phyloP scores from a whole-genome alignment of 192 early-diverging fungal genomes.

The Podila minutissima region DNA sequence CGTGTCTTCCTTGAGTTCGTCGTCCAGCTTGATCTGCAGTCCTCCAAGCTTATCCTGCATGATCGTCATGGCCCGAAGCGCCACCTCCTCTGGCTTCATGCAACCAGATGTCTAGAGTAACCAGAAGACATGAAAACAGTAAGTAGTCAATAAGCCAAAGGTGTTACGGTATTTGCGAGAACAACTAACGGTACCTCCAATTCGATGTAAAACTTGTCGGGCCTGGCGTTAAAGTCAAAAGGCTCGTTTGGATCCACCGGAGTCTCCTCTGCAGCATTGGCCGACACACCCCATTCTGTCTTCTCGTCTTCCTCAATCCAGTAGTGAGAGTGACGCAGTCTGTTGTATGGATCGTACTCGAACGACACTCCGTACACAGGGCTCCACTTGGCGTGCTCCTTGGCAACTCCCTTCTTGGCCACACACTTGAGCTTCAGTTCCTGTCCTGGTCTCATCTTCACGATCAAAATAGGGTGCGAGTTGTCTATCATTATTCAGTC shows the following conservation, averaged over 20 bases:
- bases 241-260: conserved; percentile 59
- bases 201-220: conserved; percentile 80
- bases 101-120: conserved; percentile 72
- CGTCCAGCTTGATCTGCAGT: conserved; percentile 65
- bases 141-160: neutral
- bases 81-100: conserved; percentile 77
- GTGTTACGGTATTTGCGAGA: neutral
- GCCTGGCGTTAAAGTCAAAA: conserved; percentile 86
- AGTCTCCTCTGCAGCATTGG: conserved; percentile 71
- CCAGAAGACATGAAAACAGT: neutral
- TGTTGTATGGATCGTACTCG: conserved; percentile 98
- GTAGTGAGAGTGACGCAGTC: conserved; percentile 87
- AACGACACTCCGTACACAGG: conserved; percentile 90
- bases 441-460: conserved; percentile 92
- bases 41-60: conserved; percentile 79
- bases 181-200: conserved; percentile 63
- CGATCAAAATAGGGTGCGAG: conserved; percentile 70
- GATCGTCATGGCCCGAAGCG: conserved; percentile 72
- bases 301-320: conserved; percentile 92
- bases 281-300: conserved; percentile 80
- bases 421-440: conserved; percentile 90
- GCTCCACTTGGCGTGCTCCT: conserved; percentile 98
- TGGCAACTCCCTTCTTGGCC: conserved; percentile 97
- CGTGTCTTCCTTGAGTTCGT: conserved; percentile 46
- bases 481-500: conserved; percentile 16